phyloP scores from a whole-genome alignment of 257 asterid genomes.

The Solanum infundibuliforme region DNA sequence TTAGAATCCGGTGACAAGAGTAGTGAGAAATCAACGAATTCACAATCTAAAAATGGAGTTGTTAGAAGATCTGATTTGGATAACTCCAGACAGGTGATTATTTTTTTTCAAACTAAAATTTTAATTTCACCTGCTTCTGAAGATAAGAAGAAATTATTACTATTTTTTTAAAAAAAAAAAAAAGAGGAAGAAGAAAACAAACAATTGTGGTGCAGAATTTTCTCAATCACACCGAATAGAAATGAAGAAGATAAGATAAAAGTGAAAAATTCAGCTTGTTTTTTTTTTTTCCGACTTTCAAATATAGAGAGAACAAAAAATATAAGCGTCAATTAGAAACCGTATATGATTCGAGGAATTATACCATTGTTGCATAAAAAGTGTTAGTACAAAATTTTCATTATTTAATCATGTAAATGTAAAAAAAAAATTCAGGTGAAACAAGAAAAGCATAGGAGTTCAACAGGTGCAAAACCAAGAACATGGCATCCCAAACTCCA shows the following conservation, averaged over 20 bases:
- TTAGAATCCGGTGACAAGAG: slow-evolving; percentile 8
- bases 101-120: not conserved
- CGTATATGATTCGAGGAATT: not conserved
- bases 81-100: slow-evolving; percentile 32
- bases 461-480: slow-evolving; percentile 29
- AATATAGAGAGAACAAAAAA: not conserved
- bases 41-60: slow-evolving; percentile 29
- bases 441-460: slow-evolving; percentile 34
- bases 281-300: not conserved
- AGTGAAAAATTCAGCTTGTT: not conserved
- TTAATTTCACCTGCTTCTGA: not conserved
- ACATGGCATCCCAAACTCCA: slow-evolving; percentile 62
- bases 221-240: not conserved
- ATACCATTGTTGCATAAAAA: not conserved
- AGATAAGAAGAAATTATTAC: not conserved
- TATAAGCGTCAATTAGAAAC: not conserved
- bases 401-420: not conserved
- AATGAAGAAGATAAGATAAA: not conserved
- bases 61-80: slow-evolving; percentile 24
- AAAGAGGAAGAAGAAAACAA: not conserved
- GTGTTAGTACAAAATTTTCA: not conserved
- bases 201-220: not conserved
- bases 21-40: slow-evolving; percentile 15
- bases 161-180: not conserved
- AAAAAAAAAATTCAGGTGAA: slow-evolving; percentile 23